phyloP scores from a whole-genome alignment of 192 early-diverging fungal species.

The Umbelopsis vinacea region DNA sequence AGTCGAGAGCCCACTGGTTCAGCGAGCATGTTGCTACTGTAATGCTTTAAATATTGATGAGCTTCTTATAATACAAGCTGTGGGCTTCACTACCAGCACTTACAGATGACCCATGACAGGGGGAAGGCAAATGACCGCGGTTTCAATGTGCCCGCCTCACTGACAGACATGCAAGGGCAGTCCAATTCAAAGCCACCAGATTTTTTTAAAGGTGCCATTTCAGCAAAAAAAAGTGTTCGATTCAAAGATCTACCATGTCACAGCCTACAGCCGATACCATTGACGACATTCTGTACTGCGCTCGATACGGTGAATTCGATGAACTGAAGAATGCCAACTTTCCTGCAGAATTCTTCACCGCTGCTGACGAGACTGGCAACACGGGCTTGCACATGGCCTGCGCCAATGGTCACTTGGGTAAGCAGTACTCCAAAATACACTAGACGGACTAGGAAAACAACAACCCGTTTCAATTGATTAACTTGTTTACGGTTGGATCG shows the following conservation, averaged over 20 bases:
- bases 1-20: slow-evolving; percentile 97
- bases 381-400: slow-evolving; percentile 82
- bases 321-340: slow-evolving; percentile 55
- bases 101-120: slow-evolving; percentile 15
- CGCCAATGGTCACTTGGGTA: slow-evolving; percentile 78
- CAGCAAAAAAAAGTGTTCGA: background rate
- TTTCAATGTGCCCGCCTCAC: background rate
- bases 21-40: slow-evolving; percentile 84
- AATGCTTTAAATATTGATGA: slow-evolving; percentile 33
- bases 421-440: background rate
- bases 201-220: slow-evolving; percentile 7
- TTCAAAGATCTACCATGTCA: slow-evolving; percentile 4
- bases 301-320: slow-evolving; percentile 77
- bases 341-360: slow-evolving; percentile 34
- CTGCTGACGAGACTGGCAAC: slow-evolving; percentile 56
- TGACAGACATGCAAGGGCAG: background rate
- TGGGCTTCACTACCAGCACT: background rate
- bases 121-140: background rate
- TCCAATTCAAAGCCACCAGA: slow-evolving; percentile 17
- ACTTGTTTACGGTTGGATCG: background rate
- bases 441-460: background rate
- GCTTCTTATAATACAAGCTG: background rate
- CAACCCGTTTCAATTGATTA: background rate
- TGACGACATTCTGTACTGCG: slow-evolving; percentile 68
- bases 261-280: slow-evolving; percentile 23